Conservation (phyloP, 2,329 filamentous ascomycete genomes). For the Rugonectria rugulosa region DNA sequence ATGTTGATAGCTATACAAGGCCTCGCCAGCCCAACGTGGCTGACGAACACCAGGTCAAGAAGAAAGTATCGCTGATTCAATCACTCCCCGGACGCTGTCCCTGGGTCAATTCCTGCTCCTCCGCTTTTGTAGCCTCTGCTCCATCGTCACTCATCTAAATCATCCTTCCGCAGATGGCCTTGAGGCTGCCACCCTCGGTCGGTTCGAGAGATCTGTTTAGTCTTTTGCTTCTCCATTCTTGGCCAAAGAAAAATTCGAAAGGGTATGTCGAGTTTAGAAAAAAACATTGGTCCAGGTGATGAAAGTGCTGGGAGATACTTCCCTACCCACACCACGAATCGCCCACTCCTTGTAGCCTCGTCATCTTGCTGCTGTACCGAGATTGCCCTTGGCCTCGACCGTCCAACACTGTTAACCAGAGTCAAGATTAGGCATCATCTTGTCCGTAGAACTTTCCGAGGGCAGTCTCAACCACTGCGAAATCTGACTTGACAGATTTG, state of each 20-base stretch:
- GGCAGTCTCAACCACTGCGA: constrained; percentile 72
- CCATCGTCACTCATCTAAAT: constrained; percentile 17
- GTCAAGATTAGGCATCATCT: constrained; percentile 16
- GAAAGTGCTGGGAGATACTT: background rate
- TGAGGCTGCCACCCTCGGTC: constrained; percentile 19
- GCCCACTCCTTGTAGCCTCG: background rate
- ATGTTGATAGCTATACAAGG: constrained; percentile 21
- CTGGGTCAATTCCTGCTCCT: background rate
- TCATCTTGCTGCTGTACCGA: background rate
- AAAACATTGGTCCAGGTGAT: constrained; percentile 6
- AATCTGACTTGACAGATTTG: constrained; percentile 76
- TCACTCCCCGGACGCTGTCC: constrained; percentile 2
- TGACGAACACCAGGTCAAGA: background rate
- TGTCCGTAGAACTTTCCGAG: constrained; percentile 71
- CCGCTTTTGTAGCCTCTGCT: constrained; percentile 13
- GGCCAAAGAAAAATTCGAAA: constrained; percentile 10
- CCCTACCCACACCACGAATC: background rate
- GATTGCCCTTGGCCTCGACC: constrained; percentile 1
- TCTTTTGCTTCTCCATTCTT: background rate
- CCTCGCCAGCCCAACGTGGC: constrained; percentile 1
- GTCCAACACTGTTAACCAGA: background rate
- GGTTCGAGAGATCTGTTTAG: constrained; percentile 6
- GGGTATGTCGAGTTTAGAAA: constrained; percentile 17
- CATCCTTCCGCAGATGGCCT: constrained; percentile 10
- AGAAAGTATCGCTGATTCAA: constrained; percentile 15